These are phyloP conservation scores for Excoecaria agallocha DNA, from an alignment of 345 rosid genomes.

Conservation along the genomic window DNA sequence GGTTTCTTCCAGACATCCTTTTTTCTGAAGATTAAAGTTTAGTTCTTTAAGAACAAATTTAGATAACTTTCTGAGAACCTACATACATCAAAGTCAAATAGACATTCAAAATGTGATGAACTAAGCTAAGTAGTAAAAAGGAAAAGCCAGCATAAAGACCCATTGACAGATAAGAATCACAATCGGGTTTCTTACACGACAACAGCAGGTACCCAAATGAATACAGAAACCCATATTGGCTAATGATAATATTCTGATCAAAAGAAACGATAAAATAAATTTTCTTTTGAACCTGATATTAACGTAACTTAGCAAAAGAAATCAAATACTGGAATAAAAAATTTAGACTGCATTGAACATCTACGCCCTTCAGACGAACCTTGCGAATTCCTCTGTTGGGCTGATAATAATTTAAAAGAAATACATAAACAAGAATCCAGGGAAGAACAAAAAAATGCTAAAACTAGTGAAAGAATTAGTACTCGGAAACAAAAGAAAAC, in stretches of 20 bases:
- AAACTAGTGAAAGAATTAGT: neutral
- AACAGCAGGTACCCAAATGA: too few species aligned
- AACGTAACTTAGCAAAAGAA: neutral
- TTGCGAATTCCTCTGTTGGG: neutral
- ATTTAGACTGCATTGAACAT: neutral
- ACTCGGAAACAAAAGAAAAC: neutral
- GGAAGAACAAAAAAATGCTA: neutral
- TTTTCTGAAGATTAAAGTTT: too few species aligned
- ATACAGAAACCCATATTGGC: too few species aligned
- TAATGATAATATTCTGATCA: too few species aligned
- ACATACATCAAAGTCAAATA: too few species aligned
- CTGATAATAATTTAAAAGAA: neutral
- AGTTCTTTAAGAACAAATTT: neutral
- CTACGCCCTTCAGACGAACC: neutral
- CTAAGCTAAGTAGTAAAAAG: too few species aligned
- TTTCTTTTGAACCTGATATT: neutral
- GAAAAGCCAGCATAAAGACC: too few species aligned
- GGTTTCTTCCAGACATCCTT: conserved; percentile 40
- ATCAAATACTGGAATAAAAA: neutral
- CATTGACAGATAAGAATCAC: too few species aligned
- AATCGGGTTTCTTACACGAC: too few species aligned
- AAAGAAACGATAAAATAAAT: too few species aligned
- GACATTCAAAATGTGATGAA: too few species aligned
- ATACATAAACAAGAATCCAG: neutral
- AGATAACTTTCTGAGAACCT: too few species aligned